Evolutionary conservation across 1,139 yeast species (phyloP).

Genomic region (Magnusiomyces magnusii): DNA sequence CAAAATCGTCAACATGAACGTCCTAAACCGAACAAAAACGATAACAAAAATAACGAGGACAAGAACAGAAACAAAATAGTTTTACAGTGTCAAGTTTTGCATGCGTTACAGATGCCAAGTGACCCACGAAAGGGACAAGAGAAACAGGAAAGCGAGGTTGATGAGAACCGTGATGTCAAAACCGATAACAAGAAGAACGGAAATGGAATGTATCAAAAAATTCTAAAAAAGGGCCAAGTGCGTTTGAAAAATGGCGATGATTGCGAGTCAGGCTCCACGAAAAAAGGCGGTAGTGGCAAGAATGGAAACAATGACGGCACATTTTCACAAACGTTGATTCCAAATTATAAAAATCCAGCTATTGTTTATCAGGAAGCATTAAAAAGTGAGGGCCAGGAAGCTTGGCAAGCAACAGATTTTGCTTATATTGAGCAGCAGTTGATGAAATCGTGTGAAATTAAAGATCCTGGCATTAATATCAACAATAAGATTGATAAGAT

Average conservation of each 20-base stretch:
- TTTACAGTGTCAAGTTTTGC: background rate
- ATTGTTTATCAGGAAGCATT: background rate
- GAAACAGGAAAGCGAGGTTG: background rate
- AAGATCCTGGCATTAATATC: background rate
- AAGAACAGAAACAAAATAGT: background rate
- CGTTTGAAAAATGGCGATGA: background rate
- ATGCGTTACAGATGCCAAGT: background rate
- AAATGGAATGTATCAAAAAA: background rate
- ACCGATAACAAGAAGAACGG: too few species aligned
- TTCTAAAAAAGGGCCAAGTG: background rate
- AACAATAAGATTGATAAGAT: too few species aligned
- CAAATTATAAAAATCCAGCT: background rate
- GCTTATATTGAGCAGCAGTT: background rate
- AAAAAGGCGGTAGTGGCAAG: background rate
- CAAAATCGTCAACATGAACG: too few species aligned
- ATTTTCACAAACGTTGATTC: background rate
- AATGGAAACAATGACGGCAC: background rate
- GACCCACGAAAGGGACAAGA: background rate
- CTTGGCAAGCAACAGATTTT: conserved; percentile 1
- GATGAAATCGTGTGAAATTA: background rate
- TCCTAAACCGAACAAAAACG: too few species aligned
- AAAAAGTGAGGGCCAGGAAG: background rate
- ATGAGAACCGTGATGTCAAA: too few species aligned
- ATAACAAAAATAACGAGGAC: background rate
- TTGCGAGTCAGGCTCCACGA: background rate